Evolutionary conservation across 2,329 filamentous ascomycete genomes (phyloP).

Genomic region (Alternaria triticina): DNA sequence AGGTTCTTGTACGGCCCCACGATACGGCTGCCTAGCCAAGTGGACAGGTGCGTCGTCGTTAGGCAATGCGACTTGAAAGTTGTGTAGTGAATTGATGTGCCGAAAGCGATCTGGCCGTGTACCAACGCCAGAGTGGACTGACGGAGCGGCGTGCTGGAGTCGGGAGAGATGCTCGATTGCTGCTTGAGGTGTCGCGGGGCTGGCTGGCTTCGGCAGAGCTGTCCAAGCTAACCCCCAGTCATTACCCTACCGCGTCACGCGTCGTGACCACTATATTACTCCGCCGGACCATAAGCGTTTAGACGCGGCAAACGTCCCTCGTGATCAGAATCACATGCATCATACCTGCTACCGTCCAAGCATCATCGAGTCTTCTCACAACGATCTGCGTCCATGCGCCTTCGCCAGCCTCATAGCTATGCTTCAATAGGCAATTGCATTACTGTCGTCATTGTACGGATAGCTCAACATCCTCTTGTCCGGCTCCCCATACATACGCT

Average conservation of each 20-base stretch:
- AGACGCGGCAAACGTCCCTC: neutral
- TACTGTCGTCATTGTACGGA: neutral
- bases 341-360: neutral
- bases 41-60: constrained; percentile 14
- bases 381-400: neutral
- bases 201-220: constrained; percentile 23
- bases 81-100: neutral
- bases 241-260: constrained; percentile 18
- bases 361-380: neutral
- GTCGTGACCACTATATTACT: constrained; percentile 19
- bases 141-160: constrained; percentile 15
- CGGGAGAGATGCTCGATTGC: constrained; percentile 13
- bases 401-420: neutral
- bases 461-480: neutral
- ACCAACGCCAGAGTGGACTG: constrained; percentile 23
- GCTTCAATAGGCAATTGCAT: neutral
- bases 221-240: constrained; percentile 5
- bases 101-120: constrained; percentile 14
- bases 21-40: constrained; percentile 30
- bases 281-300: constrained; percentile 11
- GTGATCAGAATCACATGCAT: neutral
- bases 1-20: constrained; percentile 17
- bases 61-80: constrained; percentile 15
- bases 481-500: neutral
- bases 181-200: constrained; percentile 25